These are phyloP conservation scores for Gossypium gossypioides DNA, from an alignment of 441 rosid genomes.

Conservation along the genomic window DNA sequence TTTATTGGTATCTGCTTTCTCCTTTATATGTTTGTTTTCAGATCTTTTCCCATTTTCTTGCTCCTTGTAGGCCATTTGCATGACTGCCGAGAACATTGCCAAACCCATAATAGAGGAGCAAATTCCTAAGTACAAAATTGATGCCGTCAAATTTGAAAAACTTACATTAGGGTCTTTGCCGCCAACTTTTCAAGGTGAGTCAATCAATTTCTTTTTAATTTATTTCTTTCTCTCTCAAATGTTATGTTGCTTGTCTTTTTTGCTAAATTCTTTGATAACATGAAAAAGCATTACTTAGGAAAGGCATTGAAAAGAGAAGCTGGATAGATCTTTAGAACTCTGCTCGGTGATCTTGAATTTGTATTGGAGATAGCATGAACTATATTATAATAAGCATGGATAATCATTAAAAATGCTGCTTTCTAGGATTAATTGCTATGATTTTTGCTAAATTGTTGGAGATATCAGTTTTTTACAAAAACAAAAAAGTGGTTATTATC, in stretches of 20 bases:
- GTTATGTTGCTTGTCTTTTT: not conserved
- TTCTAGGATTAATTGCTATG: not conserved
- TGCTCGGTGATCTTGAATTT: not conserved
- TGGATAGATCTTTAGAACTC: not conserved
- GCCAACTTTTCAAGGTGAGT: constrained; percentile 74
- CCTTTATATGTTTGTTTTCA: constrained; percentile 10
- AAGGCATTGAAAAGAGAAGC: not conserved
- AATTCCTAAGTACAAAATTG: constrained; percentile 88
- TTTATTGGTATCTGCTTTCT: constrained; percentile 10
- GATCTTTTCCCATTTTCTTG: constrained; percentile 2
- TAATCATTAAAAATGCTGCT: not conserved
- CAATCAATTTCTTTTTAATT: not conserved
- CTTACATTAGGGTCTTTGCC: constrained; percentile 85
- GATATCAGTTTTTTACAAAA: not conserved
- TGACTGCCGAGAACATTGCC: constrained; percentile 57
- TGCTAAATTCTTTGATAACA: too few species aligned
- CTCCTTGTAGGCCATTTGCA: constrained; percentile 65
- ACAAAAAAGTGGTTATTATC: not conserved
- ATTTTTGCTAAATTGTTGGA: not conserved
- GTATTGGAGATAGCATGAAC: not conserved
- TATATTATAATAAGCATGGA: not conserved
- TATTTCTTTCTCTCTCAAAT: not conserved
- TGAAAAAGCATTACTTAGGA: not conserved
- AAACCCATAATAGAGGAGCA: constrained; percentile 83
- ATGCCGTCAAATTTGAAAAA: constrained; percentile 73